Evolutionary conservation across 805 yeast species (phyloP).

Genomic region (Myxozyma lipomycoides): DNA sequence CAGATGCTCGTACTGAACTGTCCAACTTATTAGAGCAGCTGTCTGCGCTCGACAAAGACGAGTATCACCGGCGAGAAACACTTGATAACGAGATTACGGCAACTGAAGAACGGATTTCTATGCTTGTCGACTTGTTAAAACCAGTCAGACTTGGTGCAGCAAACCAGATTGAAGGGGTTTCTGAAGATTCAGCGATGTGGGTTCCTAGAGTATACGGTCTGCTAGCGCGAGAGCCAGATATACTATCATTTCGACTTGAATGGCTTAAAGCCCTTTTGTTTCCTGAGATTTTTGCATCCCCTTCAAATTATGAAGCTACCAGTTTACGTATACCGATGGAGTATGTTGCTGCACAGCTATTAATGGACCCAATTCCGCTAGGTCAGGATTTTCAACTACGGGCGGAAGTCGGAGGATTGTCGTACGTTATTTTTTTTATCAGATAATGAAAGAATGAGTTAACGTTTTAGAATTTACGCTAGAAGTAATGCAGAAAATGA

Average conservation of each 20-base stretch:
- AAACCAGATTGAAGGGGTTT: constrained; percentile 9
- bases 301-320: not conserved
- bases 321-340: constrained; percentile 22
- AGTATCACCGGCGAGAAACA: not conserved
- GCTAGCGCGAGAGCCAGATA: constrained; percentile 10
- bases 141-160: constrained; percentile 24
- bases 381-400: constrained; percentile 4
- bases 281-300: constrained; percentile 9
- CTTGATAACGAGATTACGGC: constrained; percentile 5
- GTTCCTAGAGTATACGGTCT: constrained; percentile 27
- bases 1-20: constrained; percentile 7
- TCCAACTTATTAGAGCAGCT: not conserved
- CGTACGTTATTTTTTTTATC: constrained; percentile 3
- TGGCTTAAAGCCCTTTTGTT: constrained; percentile 24
- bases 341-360: constrained; percentile 19
- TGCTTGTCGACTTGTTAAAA: constrained; percentile 15
- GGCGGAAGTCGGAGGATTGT: constrained; percentile 10
- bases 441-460: not conserved
- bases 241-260: constrained; percentile 19
- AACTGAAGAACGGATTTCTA: constrained; percentile 19
- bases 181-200: constrained; percentile 22
- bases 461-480: constrained; percentile 13
- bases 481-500: constrained; percentile 18
- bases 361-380: constrained; percentile 5
- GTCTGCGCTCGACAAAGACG: not conserved